Conservation (phyloP, 108 stramenopile genomes). For the Nannochloropsis gaditana region DNA sequence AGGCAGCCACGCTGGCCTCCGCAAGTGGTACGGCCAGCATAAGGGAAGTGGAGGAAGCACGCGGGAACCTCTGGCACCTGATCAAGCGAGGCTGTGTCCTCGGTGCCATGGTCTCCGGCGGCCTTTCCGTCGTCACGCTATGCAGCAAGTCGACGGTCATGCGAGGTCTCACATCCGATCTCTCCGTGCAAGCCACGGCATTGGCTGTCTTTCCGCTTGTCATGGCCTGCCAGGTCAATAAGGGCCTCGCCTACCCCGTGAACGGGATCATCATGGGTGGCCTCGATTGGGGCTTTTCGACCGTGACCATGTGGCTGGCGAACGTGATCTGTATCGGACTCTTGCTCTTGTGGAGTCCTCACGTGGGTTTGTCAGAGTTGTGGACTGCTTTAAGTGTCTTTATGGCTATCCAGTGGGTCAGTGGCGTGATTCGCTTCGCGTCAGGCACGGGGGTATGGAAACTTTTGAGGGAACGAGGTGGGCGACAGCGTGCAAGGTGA, state of each 20-base stretch:
- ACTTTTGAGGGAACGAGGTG: background rate
- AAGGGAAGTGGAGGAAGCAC: conserved; percentile 19
- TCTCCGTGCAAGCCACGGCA: conserved; percentile 63
- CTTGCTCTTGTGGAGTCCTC: background rate
- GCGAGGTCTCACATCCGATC: conserved; percentile 68
- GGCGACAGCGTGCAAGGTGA: background rate
- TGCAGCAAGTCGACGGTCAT: conserved; percentile 65
- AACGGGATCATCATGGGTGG: conserved; percentile 89
- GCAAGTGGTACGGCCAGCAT: conserved; percentile 36
- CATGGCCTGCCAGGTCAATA: conserved; percentile 62
- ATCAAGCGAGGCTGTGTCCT: conserved; percentile 63
- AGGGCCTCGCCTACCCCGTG: conserved; percentile 84
- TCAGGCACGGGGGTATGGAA: background rate
- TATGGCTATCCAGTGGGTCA: background rate
- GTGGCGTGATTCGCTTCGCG: background rate
- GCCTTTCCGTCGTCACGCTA: background rate
- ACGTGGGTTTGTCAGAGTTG: background rate
- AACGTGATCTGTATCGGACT: background rate
- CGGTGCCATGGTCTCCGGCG: background rate
- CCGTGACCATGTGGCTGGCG: conserved; percentile 74
- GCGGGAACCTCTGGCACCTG: conserved; percentile 61
- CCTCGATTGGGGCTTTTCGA: conserved; percentile 78
- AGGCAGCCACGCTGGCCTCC: conserved; percentile 10
- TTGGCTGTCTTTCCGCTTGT: conserved; percentile 58
- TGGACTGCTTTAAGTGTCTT: background rate